phyloP scores from a whole-genome alignment of 495 filamentous ascomycete genomes.

The Aspergillus hancockii region DNA sequence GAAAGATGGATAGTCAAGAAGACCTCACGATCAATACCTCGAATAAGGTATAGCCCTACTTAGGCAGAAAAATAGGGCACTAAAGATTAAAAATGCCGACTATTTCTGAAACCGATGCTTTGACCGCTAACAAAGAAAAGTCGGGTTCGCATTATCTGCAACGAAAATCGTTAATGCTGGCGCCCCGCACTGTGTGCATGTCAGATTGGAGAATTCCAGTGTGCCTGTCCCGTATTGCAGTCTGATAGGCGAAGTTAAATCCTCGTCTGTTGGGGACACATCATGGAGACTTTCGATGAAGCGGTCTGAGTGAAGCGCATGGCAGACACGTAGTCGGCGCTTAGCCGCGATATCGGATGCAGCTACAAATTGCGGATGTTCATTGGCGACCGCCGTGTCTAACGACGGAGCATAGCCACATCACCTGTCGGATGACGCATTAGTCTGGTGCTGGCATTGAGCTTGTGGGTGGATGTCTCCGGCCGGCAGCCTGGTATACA shows the following conservation, averaged over 20 bases:
- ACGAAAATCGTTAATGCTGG: not conserved
- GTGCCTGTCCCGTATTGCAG: not conserved
- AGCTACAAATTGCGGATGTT: not conserved
- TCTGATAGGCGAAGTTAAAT: not conserved
- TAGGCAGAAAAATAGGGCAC: not conserved
- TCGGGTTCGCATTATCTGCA: conserved; percentile 2
- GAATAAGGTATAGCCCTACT: not conserved
- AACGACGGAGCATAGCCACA: not conserved
- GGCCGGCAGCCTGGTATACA: not conserved
- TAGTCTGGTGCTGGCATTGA: not conserved
- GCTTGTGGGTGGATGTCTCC: too few relatives aligned
- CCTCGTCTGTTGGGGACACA: not conserved
- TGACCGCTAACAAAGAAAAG: not conserved
- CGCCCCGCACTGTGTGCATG: not conserved
- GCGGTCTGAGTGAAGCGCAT: not conserved
- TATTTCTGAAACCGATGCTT: not conserved
- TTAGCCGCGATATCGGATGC: conserved; percentile 4
- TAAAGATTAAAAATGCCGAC: not conserved
- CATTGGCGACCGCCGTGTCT: conserved; percentile 2
- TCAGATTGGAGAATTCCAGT: not conserved
- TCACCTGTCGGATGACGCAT: not conserved
- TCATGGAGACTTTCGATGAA: not conserved
- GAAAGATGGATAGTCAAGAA: not conserved
- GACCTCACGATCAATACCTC: not conserved
- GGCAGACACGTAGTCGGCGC: conserved; percentile 15